These are phyloP conservation scores for Candida awuae DNA, from an alignment of 805 yeast species.

Conservation along the genomic window DNA sequence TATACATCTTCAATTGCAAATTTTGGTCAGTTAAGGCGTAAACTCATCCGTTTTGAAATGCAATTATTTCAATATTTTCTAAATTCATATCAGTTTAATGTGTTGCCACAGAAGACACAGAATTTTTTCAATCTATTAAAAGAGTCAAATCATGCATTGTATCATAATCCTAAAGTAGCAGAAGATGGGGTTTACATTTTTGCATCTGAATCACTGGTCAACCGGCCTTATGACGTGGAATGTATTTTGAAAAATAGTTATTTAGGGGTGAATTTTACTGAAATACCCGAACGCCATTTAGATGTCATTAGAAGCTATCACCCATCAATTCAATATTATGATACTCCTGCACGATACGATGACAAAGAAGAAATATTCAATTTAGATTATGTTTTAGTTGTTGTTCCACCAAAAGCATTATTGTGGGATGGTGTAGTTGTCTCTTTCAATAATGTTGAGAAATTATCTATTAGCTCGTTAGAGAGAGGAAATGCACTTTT, in stretches of 20 bases:
- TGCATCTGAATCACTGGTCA: slow-evolving; percentile 54
- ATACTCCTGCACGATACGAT: slow-evolving; percentile 11
- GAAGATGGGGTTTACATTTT: slow-evolving; percentile 71
- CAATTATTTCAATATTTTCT: slow-evolving; percentile 62
- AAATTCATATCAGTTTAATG: slow-evolving; percentile 57
- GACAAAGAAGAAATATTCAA: slow-evolving; percentile 3
- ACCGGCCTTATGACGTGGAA: slow-evolving; percentile 36
- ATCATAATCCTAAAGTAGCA: slow-evolving; percentile 58
- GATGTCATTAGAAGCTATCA: slow-evolving; percentile 25
- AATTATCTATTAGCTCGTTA: slow-evolving; percentile 46
- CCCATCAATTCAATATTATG: slow-evolving; percentile 15
- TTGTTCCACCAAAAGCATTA: slow-evolving; percentile 76
- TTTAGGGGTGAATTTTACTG: slow-evolving; percentile 42
- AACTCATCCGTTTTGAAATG: slow-evolving; percentile 68
- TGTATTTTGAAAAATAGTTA: slow-evolving; percentile 39
- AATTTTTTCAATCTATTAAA: slow-evolving; percentile 49
- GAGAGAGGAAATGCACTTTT: slow-evolving; percentile 60
- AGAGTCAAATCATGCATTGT: slow-evolving; percentile 65
- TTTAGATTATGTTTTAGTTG: slow-evolving; percentile 56
- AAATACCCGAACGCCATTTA: slow-evolving; percentile 28
- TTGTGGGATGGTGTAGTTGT: slow-evolving; percentile 84
- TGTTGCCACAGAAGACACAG: slow-evolving; percentile 42
- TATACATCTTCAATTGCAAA: slow-evolving; percentile 58
- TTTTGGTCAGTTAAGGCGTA: slow-evolving; percentile 70
- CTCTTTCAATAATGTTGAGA: slow-evolving; percentile 38